Conservation (phyloP, 495 filamentous ascomycete genomes). For the Aspergillus panamensis region DNA sequence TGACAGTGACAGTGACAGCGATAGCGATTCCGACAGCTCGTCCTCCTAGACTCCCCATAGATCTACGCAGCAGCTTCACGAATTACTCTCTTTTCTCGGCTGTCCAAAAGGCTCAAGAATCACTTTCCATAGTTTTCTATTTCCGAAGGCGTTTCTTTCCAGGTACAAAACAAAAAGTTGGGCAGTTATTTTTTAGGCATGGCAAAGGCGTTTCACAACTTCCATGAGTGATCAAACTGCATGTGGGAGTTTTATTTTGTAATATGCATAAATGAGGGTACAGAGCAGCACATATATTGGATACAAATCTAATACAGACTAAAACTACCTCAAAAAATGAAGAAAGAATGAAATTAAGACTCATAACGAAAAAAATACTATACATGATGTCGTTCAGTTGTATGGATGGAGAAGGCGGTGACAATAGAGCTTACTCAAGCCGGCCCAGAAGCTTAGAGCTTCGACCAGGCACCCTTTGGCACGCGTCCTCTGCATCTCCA, state of each 20-base stretch:
- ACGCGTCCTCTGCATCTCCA: conserved; percentile 39
- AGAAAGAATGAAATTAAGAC: neutral
- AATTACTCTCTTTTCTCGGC: neutral
- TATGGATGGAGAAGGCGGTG: conserved; percentile 23
- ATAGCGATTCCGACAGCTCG: conserved; percentile 22
- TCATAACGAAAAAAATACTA: neutral
- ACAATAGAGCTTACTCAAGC: conserved; percentile 27
- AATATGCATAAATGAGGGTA: no score
- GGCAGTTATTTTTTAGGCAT: neutral
- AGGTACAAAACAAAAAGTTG: neutral
- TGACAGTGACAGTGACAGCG: conserved; percentile 22
- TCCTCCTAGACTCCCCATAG: conserved; percentile 2
- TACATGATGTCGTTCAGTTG: neutral
- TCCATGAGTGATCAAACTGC: no score
- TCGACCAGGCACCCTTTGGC: conserved; percentile 43
- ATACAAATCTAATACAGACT: no score
- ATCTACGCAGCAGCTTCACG: neutral
- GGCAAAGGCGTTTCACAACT: neutral
- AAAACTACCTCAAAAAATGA: neutral
- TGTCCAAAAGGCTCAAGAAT: neutral
- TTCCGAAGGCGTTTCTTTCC: neutral
- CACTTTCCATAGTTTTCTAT: neutral
- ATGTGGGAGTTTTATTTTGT: no score
- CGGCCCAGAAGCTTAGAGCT: conserved; percentile 39
- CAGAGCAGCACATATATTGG: no score